A percentile compares a stretch with the other conserved stretches of the same genome.
phyloP scores from a whole-genome alignment of 1,284 basidiomycete genomes.

The Mycosarcoma maydis region DNA sequence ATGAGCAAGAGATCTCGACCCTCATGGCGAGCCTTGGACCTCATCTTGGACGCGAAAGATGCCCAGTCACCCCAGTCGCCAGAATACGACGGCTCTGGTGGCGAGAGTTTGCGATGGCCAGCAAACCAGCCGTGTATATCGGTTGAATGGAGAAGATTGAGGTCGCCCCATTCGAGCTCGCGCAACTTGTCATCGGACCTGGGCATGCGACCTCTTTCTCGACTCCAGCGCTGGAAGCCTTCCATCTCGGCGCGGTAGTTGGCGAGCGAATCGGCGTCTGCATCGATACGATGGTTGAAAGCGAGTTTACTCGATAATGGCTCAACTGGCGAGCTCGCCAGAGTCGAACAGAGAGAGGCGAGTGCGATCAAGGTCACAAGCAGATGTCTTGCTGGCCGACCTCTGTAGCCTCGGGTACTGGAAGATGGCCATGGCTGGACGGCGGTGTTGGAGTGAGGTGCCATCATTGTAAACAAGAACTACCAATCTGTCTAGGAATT shows the following conservation, averaged over 20 bases:
- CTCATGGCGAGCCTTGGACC: slow-evolving; percentile 43
- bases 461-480: no score
- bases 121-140: slow-evolving; percentile 74
- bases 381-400: no score
- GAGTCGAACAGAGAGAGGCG: slow-evolving; percentile 1
- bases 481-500: no score
- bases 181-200: slow-evolving; percentile 53
- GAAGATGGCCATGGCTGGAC: no score
- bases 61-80: slow-evolving; percentile 66
- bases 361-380: slow-evolving; percentile 11
- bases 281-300: slow-evolving; percentile 37
- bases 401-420: no score
- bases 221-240: slow-evolving; percentile 41
- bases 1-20: slow-evolving; percentile 65
- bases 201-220: slow-evolving; percentile 52
- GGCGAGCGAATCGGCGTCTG: slow-evolving; percentile 32
- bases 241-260: slow-evolving; percentile 39
- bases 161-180: slow-evolving; percentile 78
- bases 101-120: slow-evolving; percentile 61
- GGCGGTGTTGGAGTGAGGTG: no score
- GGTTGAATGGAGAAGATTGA: slow-evolving; percentile 82
- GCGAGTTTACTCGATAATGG: slow-evolving; percentile 29
- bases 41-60: slow-evolving; percentile 64
- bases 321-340: slow-evolving; percentile 30
- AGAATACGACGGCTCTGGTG: slow-evolving; percentile 64